phyloP scores from a whole-genome alignment of 176 grass and related monocot genomes.

The Cenchrus americanus region DNA sequence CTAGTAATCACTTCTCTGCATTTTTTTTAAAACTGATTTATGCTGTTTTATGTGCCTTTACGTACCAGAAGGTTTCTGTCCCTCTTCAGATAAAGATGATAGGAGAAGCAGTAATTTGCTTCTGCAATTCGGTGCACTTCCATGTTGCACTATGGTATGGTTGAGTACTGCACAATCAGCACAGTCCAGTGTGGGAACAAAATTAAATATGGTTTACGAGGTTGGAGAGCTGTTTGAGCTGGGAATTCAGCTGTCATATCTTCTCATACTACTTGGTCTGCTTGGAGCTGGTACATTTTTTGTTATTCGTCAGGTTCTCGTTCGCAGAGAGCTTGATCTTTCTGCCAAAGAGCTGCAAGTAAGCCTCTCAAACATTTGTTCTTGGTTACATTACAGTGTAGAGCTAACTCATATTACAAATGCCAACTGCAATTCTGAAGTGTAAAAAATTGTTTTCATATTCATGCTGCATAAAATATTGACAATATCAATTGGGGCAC shows the following conservation, averaged over 20 bases:
- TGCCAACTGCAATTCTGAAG: neutral
- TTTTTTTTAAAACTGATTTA: neutral
- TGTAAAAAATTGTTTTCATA: neutral
- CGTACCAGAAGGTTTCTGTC: constrained; percentile 10
- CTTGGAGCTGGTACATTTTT: constrained; percentile 92
- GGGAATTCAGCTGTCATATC: constrained; percentile 91
- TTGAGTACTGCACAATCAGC: constrained; percentile 59
- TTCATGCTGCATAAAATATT: neutral
- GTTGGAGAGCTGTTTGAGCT: constrained; percentile 90
- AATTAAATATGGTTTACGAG: constrained; percentile 75
- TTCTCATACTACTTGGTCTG: constrained; percentile 80
- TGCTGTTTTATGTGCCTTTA: neutral
- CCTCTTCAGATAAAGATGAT: constrained; percentile 5
- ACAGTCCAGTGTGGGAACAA: constrained; percentile 67
- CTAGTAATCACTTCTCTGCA: neutral
- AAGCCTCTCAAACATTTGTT: constrained; percentile 30
- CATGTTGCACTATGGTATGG: constrained; percentile 68
- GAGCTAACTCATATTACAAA: neutral
- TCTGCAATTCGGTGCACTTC: constrained; percentile 42
- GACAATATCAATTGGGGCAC: neutral
- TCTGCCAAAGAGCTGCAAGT: constrained; percentile 99
- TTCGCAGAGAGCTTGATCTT: constrained; percentile 95
- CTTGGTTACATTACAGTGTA: constrained; percentile 1
- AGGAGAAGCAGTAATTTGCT: constrained; percentile 41
- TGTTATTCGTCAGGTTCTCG: constrained; percentile 92